Base-by-base conservation (phyloP, 2,329 filamentous ascomycete species). In the Fusarium sambucinum region DNA sequence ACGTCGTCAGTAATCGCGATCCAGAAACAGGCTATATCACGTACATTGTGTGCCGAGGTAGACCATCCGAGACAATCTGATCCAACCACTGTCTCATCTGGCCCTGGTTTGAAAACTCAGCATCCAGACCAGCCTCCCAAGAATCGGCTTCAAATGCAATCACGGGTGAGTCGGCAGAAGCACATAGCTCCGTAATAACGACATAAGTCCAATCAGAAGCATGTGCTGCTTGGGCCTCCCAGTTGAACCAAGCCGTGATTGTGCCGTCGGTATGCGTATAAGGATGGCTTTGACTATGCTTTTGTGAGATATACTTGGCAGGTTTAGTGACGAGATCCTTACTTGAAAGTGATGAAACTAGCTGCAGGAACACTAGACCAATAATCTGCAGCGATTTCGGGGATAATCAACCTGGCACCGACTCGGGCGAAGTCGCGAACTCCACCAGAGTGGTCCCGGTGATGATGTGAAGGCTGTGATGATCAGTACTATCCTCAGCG, bases 311-410 rank as follows among this genome's bases (percentile, higher is more conserved):
- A 6, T 7, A 1, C 2, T 1, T 23, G 8, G 19, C 2, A 1
- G 21, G 10, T 25, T 16, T 9, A 6, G 14, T 9, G 8, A 25
- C 9, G 12, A 23, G 21, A 7, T 16, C 8, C 44, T 5, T 41
- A 68, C 67, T 70, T 66, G 56, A 70, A 70, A 2, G 56, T 68
- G 21, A 63, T 46, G 3, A 70, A 40, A 0, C 45, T 16, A 1
- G 47, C 60, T 0, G 27, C 41, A 1, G 51, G 67, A 2, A 70
- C 30, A 2, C 41, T 59, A 0, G 59, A 70, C 53, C 67, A 70
- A 33, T 70, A 66, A 11, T 59, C 38, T 0, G 35, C 21, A 7
- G 63, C 61, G 5, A 68, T 32, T 4, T 68, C 53, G 1, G 63
- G 59, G 1, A 70, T 46, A 1, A 63, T 66, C 1, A 68, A 27